Evolutionary conservation across 768 basidiomycete genomes (phyloP).

Genomic region (Infundibulicybe gibba): DNA sequence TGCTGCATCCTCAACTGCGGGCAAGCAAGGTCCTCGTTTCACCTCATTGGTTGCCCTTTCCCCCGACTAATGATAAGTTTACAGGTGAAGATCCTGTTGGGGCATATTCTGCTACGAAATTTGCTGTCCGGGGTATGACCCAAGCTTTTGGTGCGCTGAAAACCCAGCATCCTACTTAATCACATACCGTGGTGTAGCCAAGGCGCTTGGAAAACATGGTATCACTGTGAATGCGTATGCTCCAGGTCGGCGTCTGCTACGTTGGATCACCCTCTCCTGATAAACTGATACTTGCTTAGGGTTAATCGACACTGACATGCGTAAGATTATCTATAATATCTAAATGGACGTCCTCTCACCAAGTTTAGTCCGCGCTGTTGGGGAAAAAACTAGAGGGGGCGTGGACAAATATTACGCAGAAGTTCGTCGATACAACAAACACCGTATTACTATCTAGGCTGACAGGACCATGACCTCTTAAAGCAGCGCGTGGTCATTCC

Average conservation of each 20-base stretch:
- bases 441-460: background rate
- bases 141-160: conserved; percentile 12
- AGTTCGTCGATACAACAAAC: background rate
- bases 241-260: conserved; percentile 7
- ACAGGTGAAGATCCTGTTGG: conserved; percentile 8
- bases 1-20: conserved; percentile 36
- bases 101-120: conserved; percentile 32
- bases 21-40: conserved; percentile 24
- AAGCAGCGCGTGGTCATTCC: background rate
- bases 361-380: background rate
- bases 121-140: conserved; percentile 36
- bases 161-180: background rate
- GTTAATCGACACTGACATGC: conserved; percentile 5
- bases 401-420: conserved; percentile 1
- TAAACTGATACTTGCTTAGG: background rate
- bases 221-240: conserved; percentile 28
- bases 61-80: background rate
- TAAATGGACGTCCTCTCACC: background rate
- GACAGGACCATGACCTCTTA: too few species aligned
- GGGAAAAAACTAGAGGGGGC: background rate
- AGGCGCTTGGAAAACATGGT: conserved; percentile 17
- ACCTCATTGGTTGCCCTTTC: background rate
- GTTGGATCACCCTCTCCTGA: background rate
- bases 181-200: conserved; percentile 7
- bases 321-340: background rate